Conservation (phyloP, 2,329 filamentous ascomycete species). For the Talaromyces pinophilus region DNA sequence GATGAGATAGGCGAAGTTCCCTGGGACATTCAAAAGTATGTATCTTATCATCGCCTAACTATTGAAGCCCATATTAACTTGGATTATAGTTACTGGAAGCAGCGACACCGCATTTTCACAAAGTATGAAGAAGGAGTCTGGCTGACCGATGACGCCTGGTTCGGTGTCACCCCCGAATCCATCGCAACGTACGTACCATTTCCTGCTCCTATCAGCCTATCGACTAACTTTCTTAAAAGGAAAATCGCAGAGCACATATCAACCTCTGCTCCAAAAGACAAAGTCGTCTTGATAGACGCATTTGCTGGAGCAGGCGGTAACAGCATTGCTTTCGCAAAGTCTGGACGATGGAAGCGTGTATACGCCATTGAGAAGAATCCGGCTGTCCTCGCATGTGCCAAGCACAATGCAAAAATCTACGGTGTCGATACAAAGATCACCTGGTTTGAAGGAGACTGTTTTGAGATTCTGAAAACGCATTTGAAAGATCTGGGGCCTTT, state of each 20-base stretch:
- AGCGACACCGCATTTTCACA: conserved; percentile 84
- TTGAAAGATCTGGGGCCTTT: conserved; percentile 52
- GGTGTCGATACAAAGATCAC: conserved; percentile 75
- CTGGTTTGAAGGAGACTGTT: conserved; percentile 86
- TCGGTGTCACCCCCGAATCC: conserved; percentile 91
- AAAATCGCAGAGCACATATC: conserved; percentile 74
- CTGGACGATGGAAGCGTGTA: conserved; percentile 75
- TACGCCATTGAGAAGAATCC: conserved; percentile 87
- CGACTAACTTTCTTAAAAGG: conserved; percentile 42
- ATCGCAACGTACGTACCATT: conserved; percentile 68
- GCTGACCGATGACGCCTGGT: conserved; percentile 95
- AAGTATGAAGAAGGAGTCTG: conserved; percentile 83
- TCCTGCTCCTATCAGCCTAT: conserved; percentile 2
- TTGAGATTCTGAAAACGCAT: conserved; percentile 64
- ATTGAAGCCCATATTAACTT: conserved; percentile 19
- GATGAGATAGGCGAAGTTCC: conserved; percentile 69
- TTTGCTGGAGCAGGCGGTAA: conserved; percentile 95
- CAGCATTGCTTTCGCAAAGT: conserved; percentile 87
- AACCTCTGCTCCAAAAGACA: conserved; percentile 54
- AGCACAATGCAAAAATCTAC: conserved; percentile 86
- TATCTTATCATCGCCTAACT: not conserved
- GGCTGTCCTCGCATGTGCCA: conserved; percentile 80
- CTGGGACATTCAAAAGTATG: conserved; percentile 79
- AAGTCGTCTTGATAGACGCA: conserved; percentile 74
- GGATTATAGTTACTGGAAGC: conserved; percentile 75